phyloP scores from a whole-genome alignment of 2,329 filamentous ascomycete species.

The Fusarium xylarioides region DNA sequence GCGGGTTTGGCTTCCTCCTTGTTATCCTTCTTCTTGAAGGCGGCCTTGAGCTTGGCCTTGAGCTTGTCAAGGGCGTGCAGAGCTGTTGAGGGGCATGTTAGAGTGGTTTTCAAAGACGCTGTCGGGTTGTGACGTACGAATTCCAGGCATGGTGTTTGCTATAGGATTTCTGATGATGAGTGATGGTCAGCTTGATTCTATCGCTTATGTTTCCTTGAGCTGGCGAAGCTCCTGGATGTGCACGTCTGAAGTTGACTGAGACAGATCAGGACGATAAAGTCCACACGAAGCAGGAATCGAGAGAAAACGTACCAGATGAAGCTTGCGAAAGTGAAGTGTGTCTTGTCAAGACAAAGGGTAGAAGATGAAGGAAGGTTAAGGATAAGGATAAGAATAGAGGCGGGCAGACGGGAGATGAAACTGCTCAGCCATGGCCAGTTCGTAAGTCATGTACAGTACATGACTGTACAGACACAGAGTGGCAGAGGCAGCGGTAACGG shows the following conservation, averaged over 20 bases:
- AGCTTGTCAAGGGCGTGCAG: constrained; percentile 62
- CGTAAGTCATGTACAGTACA: constrained; percentile 9
- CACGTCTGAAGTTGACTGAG: not conserved
- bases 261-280: not conserved
- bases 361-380: constrained; percentile 3
- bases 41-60: constrained; percentile 64
- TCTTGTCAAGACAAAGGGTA: constrained; percentile 2
- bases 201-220: not conserved
- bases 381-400: constrained; percentile 13
- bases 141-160: constrained; percentile 58
- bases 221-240: not conserved
- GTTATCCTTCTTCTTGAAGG: constrained; percentile 59
- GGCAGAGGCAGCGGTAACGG: not conserved
- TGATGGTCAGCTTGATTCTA: constrained; percentile 21
- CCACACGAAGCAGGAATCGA: not conserved
- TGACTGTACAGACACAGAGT: not conserved
- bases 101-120: not conserved
- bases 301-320: constrained; percentile 15
- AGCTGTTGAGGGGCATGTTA: constrained; percentile 51
- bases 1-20: constrained; percentile 45
- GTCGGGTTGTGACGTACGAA: constrained; percentile 55
- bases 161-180: constrained; percentile 1
- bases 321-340: not conserved
- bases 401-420: constrained; percentile 25
- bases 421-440: constrained; percentile 17